Evolutionary conservation across 495 filamentous ascomycete genomes (phyloP), one percentile per base, ranked within the genome.

Genomic region (Trichoderma asperelloides): DNA sequence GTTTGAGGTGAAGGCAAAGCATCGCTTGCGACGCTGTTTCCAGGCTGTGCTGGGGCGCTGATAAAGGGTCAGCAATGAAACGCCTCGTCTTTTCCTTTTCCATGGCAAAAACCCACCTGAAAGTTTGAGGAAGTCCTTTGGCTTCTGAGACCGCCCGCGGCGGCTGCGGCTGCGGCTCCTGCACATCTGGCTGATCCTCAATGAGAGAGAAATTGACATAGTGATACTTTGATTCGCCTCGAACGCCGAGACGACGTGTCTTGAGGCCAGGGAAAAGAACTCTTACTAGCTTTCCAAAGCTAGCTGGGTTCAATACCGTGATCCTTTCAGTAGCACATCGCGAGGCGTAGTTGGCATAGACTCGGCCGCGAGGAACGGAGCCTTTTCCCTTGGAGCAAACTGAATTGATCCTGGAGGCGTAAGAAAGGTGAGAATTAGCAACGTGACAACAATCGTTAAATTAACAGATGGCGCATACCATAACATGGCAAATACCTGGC

Each of bases 201-300:
- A 79, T 83, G 40, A 97, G 81, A 2, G 85, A 86, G 73, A 97
- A 87, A 74, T 94, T 91, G 57, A 95, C 91, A 73, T 98, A 98
- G 73, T 98, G 96, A 75, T 98, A 98, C 75, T 98, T 98, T 6
- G 96, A 98, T 78, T 97, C 93, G 51, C 96, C 96, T 25, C 95
- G 88, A 49, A 98, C 92, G 57, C 95, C 95, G 15, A 98, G 82
- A 63, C 95, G 84, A 47, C 95, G 85, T 13, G 95, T 98, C 74
- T 96, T 93, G 21, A 98, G 87, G 57, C 92, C 93, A 1, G 93
- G 94, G 69, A 97, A 98, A 47, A 98, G 91, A 37, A 98, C 93
- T 13, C 96, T 86, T 30, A 98, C 95, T 30, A 98, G 86, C 74
- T 98, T 98, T 40, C 95, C 95, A 79, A 98, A 98, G 7, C 93